A percentile compares a stretch with the other conserved stretches of the same genome.
Conservation (phyloP, 148 eudicot genomes). For the Silene uniflora region DNA sequence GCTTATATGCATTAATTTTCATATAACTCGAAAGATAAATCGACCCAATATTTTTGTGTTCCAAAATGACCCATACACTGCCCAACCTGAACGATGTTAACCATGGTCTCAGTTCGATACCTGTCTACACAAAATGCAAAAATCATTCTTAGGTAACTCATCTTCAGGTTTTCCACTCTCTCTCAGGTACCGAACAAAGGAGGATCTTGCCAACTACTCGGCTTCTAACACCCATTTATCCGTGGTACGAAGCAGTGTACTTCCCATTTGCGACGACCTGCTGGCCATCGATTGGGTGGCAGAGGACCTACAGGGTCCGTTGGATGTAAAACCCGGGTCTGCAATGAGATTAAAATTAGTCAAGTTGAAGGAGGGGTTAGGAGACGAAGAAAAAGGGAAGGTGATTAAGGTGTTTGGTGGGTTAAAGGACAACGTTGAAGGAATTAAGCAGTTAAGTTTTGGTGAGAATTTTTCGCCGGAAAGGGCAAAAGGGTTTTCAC, state of each 20-base stretch:
- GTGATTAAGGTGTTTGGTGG: conserved; percentile 55
- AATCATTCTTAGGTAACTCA: neutral
- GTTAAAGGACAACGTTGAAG: conserved; percentile 39
- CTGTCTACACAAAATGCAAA: no score
- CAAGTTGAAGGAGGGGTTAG: conserved; percentile 60
- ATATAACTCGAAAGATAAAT: no score
- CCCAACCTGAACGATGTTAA: no score
- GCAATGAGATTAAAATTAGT: conserved; percentile 61
- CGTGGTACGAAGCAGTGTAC: conserved; percentile 46
- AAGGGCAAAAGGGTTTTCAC: conserved; percentile 77
- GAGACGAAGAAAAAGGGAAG: conserved; percentile 46
- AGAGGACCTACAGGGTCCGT: conserved; percentile 21
- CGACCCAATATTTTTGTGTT: no score
- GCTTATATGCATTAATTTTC: no score
- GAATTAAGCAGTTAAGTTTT: conserved; percentile 41
- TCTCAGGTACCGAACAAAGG: conserved; percentile 50
- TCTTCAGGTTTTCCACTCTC: conserved; percentile 30
- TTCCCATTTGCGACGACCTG: conserved; percentile 60
- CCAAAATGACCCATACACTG: no score
- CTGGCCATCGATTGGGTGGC: conserved; percentile 86
- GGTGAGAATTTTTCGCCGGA: conserved; percentile 86
- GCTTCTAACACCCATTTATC: conserved; percentile 51
- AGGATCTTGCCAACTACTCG: conserved; percentile 51
- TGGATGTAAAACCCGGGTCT: conserved; percentile 37
- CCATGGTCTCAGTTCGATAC: no score